Evolutionary conservation across 768 basidiomycete species (phyloP).

Genomic region (Royoungia palumana): DNA sequence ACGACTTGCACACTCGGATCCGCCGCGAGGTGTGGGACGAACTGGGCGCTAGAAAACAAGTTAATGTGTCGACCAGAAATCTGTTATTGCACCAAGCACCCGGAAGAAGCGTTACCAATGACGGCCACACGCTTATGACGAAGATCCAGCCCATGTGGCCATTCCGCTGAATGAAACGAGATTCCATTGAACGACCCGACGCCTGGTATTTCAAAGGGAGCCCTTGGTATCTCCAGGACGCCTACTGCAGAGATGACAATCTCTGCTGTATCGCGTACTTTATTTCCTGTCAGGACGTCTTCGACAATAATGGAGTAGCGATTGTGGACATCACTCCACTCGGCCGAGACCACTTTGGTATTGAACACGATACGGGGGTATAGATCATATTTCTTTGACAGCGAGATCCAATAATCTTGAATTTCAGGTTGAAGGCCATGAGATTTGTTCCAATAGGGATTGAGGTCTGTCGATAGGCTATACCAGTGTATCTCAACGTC

Average conservation of each 20-base stretch:
- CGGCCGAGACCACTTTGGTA: constrained; percentile 40
- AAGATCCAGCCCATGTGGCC: constrained; percentile 41
- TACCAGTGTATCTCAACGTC: constrained; percentile 44
- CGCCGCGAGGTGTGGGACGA: constrained; percentile 50
- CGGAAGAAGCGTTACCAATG: constrained; percentile 67
- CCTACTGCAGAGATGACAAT: constrained; percentile 52
- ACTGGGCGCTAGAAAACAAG: constrained; percentile 49
- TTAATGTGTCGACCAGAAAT: constrained; percentile 1
- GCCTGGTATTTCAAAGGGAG: constrained; percentile 34
- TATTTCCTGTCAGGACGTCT: constrained; percentile 32
- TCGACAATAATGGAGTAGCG: constrained; percentile 36
- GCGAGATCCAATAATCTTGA: constrained; percentile 40
- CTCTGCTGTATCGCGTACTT: constrained; percentile 34
- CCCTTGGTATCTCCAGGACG: constrained; percentile 43
- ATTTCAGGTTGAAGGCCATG: constrained; percentile 43
- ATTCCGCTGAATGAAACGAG: constrained; percentile 53
- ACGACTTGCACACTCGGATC: constrained; percentile 51
- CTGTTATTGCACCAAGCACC: constrained; percentile 33
- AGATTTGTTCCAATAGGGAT: constrained; percentile 42
- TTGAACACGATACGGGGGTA: constrained; percentile 41
- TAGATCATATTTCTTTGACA: constrained; percentile 43
- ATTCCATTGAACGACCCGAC: constrained; percentile 43
- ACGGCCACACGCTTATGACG: constrained; percentile 38
- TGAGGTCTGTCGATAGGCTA: constrained; percentile 46
- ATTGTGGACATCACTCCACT: constrained; percentile 40